Conservation (phyloP, 2,329 filamentous ascomycete genomes). For the Tothia fuscella region DNA sequence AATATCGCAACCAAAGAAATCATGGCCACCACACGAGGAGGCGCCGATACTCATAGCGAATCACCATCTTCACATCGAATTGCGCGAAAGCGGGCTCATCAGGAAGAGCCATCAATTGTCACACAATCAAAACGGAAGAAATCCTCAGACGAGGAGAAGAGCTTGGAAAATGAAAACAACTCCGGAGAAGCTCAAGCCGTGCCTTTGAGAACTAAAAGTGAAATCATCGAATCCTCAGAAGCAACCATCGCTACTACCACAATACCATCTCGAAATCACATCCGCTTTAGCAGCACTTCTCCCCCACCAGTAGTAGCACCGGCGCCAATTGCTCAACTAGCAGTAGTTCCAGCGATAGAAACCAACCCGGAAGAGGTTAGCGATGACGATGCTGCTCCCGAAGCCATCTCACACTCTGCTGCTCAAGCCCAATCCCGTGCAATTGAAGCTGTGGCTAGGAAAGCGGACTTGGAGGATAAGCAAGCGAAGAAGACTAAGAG, state of each 20-base stretch:
- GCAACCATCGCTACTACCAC: neutral
- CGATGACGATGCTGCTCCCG: conserved; percentile 8
- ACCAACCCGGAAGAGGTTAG: conserved; percentile 1
- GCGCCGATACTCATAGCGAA: neutral
- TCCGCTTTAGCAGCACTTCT: conserved; percentile 5
- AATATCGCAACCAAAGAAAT: neutral
- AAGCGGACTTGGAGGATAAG: neutral
- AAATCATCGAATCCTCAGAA: neutral
- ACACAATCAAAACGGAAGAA: neutral
- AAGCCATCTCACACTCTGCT: conserved; percentile 7
- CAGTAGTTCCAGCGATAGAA: neutral
- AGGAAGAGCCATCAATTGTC: neutral
- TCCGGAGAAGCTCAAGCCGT: neutral
- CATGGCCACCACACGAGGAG: conserved; percentile 2
- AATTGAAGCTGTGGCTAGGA: neutral
- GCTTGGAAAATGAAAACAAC: neutral
- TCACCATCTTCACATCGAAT: neutral
- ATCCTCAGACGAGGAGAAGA: neutral
- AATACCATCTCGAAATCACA: neutral
- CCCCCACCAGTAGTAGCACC: conserved; percentile 4
- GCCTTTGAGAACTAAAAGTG: neutral
- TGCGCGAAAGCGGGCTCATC: conserved; percentile 1
- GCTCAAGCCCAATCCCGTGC: conserved; percentile 3
- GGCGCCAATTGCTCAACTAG: neutral
- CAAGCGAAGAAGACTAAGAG: conserved; percentile 1